Conservation (phyloP, 441 rosid genomes). For the Erysimum cheiri region DNA sequence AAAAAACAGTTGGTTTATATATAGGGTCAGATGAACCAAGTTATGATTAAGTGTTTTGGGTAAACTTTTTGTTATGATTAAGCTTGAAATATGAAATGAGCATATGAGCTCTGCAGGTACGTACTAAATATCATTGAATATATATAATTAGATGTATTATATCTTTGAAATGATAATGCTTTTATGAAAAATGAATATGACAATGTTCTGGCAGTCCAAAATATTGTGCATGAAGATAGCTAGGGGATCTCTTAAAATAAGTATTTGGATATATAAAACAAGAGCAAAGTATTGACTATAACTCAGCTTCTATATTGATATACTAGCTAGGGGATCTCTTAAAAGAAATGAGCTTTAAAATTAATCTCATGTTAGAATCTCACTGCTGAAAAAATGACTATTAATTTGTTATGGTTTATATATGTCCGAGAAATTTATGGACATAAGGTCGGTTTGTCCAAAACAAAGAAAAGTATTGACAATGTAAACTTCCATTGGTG, state of each 20-base stretch:
- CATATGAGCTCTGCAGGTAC: background rate
- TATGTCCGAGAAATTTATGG: background rate
- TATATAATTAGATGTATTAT: background rate
- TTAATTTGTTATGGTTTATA: background rate
- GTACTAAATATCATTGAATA: background rate
- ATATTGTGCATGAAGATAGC: background rate
- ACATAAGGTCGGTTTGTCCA: background rate
- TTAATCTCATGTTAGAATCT: background rate
- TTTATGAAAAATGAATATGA: background rate
- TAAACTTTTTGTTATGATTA: background rate
- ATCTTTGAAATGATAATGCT: background rate
- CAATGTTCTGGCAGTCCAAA: background rate
- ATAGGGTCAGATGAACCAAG: background rate
- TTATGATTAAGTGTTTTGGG: conserved; percentile 6
- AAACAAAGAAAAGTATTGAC: background rate
- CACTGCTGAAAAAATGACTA: background rate
- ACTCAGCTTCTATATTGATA: background rate
- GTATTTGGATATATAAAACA: background rate
- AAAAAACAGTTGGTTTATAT: background rate
- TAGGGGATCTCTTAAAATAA: no score
- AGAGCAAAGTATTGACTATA: background rate
- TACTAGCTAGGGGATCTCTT: background rate
- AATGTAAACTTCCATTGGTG: background rate
- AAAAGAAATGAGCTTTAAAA: background rate
- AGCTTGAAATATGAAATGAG: conserved; percentile 12